Base-by-base conservation (phyloP, 1,284 basidiomycete species). In the Stereum hirsutum region DNA sequence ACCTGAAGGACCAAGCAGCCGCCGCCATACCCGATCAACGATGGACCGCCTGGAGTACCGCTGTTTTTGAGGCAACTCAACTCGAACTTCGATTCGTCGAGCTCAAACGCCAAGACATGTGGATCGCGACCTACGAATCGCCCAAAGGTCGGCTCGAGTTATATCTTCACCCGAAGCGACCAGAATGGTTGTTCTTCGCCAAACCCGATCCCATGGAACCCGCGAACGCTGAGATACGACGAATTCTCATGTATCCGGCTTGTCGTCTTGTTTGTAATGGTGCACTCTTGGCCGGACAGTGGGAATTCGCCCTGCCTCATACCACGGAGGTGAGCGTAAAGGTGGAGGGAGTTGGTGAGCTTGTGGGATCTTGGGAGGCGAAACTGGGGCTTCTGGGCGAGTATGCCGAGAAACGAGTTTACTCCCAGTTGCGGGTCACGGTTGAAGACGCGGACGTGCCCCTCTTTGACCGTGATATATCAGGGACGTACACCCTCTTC, bases 131-230 rank as follows among this genome's bases (percentile, higher is more conserved):
- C 10, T 97, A 89, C 60, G 78, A 81, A 47, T 87, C 89, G 0
- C 69, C 81, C 0, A 59, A 68, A 0, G 91, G 86, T 3, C 68
- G 63, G 1, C 72, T 95, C 26, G 88, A 95, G 55, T 72, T 96
- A 11, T 71, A 78, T 41, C 69, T 97, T 10, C 78, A 90, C 53
- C 78, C 80, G 5, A 71, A 79, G 51, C 78, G 80, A 42, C 81
- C 88, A 0, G 88, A 94, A 58, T 97, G 94, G 94, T 74, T 86
- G 10, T 63, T 96, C 15, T 91, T 81, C 46, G 88, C 81, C 26
- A 75, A 78, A 42, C 74, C 90, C 2, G 69, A 81, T 25, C 68
- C 71, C 0, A 65, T 58, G 19, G 85, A 88, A 51, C 79, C 90
- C 1, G 89, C 83, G 4, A 90, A 89, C 52, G 82, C 88, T 37